A percentile compares a stretch with the other conserved stretches of the same genome.
These are phyloP conservation scores for Naganishia antarctica DNA, from an alignment of 768 basidiomycete species.

Conservation along the genomic window DNA sequence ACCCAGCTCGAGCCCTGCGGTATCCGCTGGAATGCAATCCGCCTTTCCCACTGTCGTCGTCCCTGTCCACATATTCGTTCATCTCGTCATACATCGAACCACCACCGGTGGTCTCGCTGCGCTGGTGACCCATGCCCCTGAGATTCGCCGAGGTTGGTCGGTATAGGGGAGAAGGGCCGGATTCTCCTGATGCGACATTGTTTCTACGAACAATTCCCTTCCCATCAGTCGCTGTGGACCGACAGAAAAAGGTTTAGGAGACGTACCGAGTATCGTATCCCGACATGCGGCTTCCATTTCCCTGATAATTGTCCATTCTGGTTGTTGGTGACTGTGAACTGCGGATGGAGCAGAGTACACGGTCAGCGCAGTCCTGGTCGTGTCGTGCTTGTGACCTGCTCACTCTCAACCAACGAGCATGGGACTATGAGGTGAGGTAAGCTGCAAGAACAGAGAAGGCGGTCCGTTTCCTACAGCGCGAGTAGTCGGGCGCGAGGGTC, in stretches of 20 bases:
- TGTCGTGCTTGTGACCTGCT: too few relatives aligned
- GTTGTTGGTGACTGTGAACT: background rate
- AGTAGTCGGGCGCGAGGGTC: too few relatives aligned
- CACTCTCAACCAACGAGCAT: background rate
- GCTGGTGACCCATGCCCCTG: slow-evolving; percentile 10
- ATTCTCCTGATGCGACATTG: background rate
- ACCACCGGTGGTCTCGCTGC: slow-evolving; percentile 6
- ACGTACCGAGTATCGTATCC: slow-evolving; percentile 16
- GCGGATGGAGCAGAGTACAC: background rate
- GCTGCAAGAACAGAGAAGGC: too few relatives aligned
- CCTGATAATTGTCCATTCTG: slow-evolving; percentile 4
- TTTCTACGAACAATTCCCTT: background rate
- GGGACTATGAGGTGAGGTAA: background rate
- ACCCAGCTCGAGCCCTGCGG: slow-evolving; percentile 88
- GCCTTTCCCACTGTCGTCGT: slow-evolving; percentile 14
- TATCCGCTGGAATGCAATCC: slow-evolving; percentile 55
- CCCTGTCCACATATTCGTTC: slow-evolving; percentile 7
- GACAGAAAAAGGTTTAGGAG: background rate
- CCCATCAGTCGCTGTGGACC: background rate
- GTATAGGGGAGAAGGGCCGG: slow-evolving; percentile 10
- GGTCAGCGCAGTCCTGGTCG: slow-evolving; percentile 8
- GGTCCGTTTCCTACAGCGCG: too few relatives aligned
- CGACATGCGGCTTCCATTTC: slow-evolving; percentile 1
- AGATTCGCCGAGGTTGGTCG: slow-evolving; percentile 7
- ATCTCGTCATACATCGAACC: background rate